A percentile compares a stretch with the other conserved stretches of the same genome.
phyloP scores from a whole-genome alignment of 257 asterid genomes.

The Rehmannia glutinosa region DNA sequence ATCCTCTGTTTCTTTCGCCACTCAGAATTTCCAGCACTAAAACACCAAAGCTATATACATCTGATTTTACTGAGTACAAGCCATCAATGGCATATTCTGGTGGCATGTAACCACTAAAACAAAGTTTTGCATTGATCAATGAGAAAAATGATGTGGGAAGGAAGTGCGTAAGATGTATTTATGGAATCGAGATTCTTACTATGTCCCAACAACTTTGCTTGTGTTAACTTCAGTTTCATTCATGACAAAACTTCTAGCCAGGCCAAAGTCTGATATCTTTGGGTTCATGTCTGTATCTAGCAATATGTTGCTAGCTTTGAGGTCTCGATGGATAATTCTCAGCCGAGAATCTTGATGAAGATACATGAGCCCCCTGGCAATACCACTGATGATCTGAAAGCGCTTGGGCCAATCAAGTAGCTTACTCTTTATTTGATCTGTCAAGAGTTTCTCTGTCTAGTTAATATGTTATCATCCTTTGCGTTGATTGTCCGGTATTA shows the following conservation, averaged over 20 bases:
- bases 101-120: no score
- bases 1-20: no score
- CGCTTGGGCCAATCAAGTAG: slow-evolving; percentile 21
- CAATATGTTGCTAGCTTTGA: slow-evolving; percentile 32
- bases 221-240: slow-evolving; percentile 22
- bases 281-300: slow-evolving; percentile 27
- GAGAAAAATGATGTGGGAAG: no score
- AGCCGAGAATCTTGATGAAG: slow-evolving; percentile 37
- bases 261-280: slow-evolving; percentile 36
- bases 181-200: slow-evolving; percentile 5
- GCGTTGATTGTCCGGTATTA: no score
- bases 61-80: no score
- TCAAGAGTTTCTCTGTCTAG: no score
- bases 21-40: no score
- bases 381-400: slow-evolving; percentile 18
- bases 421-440: neutral
- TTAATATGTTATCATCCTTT: no score
- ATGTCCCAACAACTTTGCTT: slow-evolving; percentile 28
- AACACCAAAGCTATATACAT: no score
- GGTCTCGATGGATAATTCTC: slow-evolving; percentile 31
- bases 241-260: slow-evolving; percentile 7
- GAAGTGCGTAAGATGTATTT: no score
- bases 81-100: no score
- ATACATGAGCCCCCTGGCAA: slow-evolving; percentile 31
- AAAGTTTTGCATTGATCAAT: no score